Evolutionary conservation across 2,329 filamentous ascomycete genomes (phyloP), one percentile per base, ranked within the genome.

Genomic region (Sphaerostilbella broomeana): DNA sequence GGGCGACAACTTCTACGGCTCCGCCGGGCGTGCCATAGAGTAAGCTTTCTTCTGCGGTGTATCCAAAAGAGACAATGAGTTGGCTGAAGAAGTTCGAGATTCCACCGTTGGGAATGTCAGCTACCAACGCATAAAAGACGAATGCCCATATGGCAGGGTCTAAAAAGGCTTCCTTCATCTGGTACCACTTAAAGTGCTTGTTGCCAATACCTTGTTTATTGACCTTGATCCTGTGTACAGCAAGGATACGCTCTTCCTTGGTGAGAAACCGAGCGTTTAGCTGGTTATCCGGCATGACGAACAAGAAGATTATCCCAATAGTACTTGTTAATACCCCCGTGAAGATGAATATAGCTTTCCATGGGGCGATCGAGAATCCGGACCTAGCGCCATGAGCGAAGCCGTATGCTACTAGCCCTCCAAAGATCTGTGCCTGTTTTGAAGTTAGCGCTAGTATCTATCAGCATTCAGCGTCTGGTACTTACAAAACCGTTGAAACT

Each of bases 171-270:
- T 44, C 60, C 34, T 55, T 55, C 26, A 80, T 60, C 52, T 85
- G 80, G 38, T 81, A 75, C 51, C 67, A 56, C 52, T 81, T 81
- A 59, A 77, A 81, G 47, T 83, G 74, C 59, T 79, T 80, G 49
- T 83, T 83, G 4, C 78, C 78, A 15, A 84, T 77, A 4, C 80
- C 80, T 52, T 83, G 79, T 44, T 80, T 71, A 45, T 84, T 84
- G 21, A 70, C 59, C 0, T 78, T 63, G 28, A 84, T 77, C 6
- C 80, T 68, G 12, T 53, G 53, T 17, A 58, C 26, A 3, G 45
- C 45, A 1, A 44, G n/a, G 4, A 44, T 3, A 6, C 42, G 38
- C 27, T 44, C 42, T 21, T 44, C 37, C 13, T 31, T 31, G 10
- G 37, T 41, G 6, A 44, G 38, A 13, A 40, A 44, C 10, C 38